Evolutionary conservation across 1,284 basidiomycete genomes (phyloP).

Genomic region (Ustilago lituana): DNA sequence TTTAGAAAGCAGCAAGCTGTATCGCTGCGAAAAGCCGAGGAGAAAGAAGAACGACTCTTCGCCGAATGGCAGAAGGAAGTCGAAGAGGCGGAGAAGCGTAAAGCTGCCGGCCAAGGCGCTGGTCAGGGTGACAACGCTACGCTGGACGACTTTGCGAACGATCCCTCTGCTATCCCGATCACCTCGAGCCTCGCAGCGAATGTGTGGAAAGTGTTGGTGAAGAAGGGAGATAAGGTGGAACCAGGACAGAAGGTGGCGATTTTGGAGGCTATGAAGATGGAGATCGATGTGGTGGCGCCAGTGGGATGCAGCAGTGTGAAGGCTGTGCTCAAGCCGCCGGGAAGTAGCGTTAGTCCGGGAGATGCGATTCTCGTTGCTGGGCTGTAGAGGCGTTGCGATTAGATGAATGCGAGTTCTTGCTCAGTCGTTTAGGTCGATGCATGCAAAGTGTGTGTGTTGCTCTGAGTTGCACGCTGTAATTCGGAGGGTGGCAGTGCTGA

Average conservation of each 20-base stretch:
- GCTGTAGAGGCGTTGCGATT: background rate
- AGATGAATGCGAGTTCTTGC: too few relatives aligned
- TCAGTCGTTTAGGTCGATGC: too few relatives aligned
- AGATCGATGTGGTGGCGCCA: slow-evolving; percentile 63
- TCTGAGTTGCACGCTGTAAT: too few relatives aligned
- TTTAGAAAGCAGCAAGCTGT: slow-evolving; percentile 69
- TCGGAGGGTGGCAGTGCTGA: too few relatives aligned
- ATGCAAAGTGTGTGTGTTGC: too few relatives aligned
- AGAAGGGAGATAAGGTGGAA: slow-evolving; percentile 70
- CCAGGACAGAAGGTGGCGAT: slow-evolving; percentile 72
- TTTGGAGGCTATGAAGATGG: slow-evolving; percentile 79
- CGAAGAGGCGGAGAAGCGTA: slow-evolving; percentile 8
- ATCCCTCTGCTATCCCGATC: slow-evolving; percentile 39
- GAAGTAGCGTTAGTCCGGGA: slow-evolving; percentile 23
- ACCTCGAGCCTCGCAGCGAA: slow-evolving; percentile 72
- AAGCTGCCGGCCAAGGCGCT: background rate
- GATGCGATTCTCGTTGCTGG: slow-evolving; percentile 20
- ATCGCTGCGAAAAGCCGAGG: slow-evolving; percentile 47
- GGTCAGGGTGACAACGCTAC: background rate
- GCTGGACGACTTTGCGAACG: slow-evolving; percentile 14
- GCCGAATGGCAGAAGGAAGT: slow-evolving; percentile 57
- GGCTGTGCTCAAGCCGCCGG: slow-evolving; percentile 20
- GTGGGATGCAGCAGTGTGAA: slow-evolving; percentile 9
- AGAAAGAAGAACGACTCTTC: slow-evolving; percentile 68
- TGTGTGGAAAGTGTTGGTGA: slow-evolving; percentile 73